Conservation (phyloP, 345 rosid species). For the Populus davidiana region DNA sequence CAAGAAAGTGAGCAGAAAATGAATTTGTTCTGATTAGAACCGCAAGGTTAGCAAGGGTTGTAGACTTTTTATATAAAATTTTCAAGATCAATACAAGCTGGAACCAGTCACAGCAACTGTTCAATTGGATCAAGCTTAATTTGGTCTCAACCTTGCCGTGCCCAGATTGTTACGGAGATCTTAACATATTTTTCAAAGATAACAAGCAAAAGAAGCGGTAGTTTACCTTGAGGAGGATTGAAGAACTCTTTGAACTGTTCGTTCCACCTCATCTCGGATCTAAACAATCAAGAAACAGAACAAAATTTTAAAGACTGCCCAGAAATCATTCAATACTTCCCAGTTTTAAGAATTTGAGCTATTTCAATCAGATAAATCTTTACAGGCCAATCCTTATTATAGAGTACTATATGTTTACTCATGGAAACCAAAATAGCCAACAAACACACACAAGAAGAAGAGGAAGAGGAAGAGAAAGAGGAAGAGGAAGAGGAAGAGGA, state of each 20-base stretch:
- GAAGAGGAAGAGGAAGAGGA: too few relatives aligned
- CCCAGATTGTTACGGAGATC: background rate
- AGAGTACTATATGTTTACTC: background rate
- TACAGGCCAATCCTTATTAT: background rate
- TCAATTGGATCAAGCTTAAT: background rate
- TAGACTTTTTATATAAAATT: background rate
- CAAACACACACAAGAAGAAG: background rate
- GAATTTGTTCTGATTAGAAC: background rate
- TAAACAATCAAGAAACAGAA: slow-evolving; percentile 4
- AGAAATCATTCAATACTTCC: background rate
- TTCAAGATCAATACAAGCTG: background rate
- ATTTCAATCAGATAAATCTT: background rate
- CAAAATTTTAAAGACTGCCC: background rate
- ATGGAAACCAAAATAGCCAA: background rate
- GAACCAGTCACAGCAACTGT: background rate
- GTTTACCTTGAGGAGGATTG: slow-evolving; percentile 24
- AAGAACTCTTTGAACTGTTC: background rate
- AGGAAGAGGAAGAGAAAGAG: too few relatives aligned
- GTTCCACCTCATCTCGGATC: slow-evolving; percentile 29
- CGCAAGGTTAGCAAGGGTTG: background rate
- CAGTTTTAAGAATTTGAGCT: background rate
- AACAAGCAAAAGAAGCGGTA: background rate
- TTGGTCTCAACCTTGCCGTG: background rate
- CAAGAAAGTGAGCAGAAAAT: background rate
- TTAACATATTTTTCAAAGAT: background rate